A percentile compares a stretch with the other conserved stretches of the same genome.
These are phyloP conservation scores for Cystobasidium tubakii DNA, from an alignment of 768 basidiomycete genomes.

Conservation along the genomic window DNA sequence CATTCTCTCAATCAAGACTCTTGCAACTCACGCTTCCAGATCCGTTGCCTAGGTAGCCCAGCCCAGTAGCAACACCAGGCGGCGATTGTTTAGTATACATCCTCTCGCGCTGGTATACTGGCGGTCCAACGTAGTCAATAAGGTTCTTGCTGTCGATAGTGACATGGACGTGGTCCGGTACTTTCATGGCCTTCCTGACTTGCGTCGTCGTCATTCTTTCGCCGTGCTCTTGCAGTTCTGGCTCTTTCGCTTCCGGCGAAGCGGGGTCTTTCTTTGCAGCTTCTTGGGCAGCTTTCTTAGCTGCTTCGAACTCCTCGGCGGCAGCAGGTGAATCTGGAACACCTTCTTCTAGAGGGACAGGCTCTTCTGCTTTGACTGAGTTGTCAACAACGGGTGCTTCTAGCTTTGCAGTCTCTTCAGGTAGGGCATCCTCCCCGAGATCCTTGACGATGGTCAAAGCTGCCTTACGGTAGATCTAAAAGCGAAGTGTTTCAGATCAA, in stretches of 20 bases:
- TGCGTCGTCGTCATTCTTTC: slow-evolving; percentile 63
- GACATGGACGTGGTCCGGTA: slow-evolving; percentile 73
- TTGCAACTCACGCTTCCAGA: slow-evolving; percentile 58
- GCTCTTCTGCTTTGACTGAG: slow-evolving; percentile 45
- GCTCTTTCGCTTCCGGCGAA: slow-evolving; percentile 24
- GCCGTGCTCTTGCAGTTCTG: slow-evolving; percentile 45
- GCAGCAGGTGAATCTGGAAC: slow-evolving; percentile 25
- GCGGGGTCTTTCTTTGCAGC: slow-evolving; percentile 37
- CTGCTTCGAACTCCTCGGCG: slow-evolving; percentile 38
- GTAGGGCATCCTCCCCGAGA: slow-evolving; percentile 76
- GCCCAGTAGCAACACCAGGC: slow-evolving; percentile 85
- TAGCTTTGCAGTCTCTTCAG: slow-evolving; percentile 48
- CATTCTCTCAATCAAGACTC: too few species aligned
- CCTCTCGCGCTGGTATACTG: slow-evolving; percentile 87
- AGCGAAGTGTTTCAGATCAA: too few species aligned
- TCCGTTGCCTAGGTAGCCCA: slow-evolving; percentile 94
- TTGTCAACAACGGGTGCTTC: slow-evolving; percentile 49
- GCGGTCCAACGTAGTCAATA: slow-evolving; percentile 94
- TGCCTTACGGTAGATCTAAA: slow-evolving; percentile 89
- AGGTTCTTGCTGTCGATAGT: slow-evolving; percentile 77
- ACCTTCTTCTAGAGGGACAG: slow-evolving; percentile 28
- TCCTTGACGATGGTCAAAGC: slow-evolving; percentile 85
- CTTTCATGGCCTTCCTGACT: slow-evolving; percentile 68
- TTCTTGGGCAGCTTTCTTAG: slow-evolving; percentile 41
- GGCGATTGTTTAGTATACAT: slow-evolving; percentile 76